These are phyloP conservation scores for Endoconidiophora polonica DNA, from an alignment of 2,329 filamentous ascomycete species.

Conservation along the genomic window DNA sequence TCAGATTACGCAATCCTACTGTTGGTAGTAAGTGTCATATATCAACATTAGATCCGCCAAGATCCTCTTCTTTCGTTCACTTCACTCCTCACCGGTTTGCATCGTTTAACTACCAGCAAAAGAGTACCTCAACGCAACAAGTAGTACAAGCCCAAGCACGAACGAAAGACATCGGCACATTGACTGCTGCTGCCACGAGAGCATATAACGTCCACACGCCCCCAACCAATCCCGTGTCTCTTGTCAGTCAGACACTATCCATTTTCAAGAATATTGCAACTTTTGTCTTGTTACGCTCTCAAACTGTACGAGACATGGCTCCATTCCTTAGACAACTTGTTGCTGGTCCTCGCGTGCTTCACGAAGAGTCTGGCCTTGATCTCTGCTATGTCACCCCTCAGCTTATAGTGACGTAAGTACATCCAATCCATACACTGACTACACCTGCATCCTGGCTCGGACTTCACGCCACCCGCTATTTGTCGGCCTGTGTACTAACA, in stretches of 20 bases:
- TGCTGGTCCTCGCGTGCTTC: conserved; percentile 66
- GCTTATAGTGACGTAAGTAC: conserved; percentile 43
- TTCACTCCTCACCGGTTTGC: too few relatives aligned
- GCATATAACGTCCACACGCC: not conserved
- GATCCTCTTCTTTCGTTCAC: too few relatives aligned
- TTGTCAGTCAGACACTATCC: not conserved
- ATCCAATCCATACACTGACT: not conserved
- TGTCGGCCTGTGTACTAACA: conserved; percentile 12
- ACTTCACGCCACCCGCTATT: not conserved
- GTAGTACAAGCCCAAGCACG: not conserved
- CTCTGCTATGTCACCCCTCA: conserved; percentile 88
- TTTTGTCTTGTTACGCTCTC: conserved; percentile 5
- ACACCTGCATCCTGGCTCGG: not conserved
- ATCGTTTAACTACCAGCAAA: too few relatives aligned
- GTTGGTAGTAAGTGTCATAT: too few relatives aligned
- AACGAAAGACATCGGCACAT: not conserved
- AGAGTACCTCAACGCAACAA: too few relatives aligned
- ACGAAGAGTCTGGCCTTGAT: conserved; percentile 77
- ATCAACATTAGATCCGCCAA: too few relatives aligned
- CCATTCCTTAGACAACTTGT: conserved; percentile 81
- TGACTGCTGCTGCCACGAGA: not conserved
- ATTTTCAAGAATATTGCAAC: conserved; percentile 3
- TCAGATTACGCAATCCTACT: too few relatives aligned
- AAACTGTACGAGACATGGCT: conserved; percentile 29
- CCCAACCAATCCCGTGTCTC: not conserved